phyloP scores from a whole-genome alignment of 768 basidiomycete genomes.

The Rhizopogon salebrosus region DNA sequence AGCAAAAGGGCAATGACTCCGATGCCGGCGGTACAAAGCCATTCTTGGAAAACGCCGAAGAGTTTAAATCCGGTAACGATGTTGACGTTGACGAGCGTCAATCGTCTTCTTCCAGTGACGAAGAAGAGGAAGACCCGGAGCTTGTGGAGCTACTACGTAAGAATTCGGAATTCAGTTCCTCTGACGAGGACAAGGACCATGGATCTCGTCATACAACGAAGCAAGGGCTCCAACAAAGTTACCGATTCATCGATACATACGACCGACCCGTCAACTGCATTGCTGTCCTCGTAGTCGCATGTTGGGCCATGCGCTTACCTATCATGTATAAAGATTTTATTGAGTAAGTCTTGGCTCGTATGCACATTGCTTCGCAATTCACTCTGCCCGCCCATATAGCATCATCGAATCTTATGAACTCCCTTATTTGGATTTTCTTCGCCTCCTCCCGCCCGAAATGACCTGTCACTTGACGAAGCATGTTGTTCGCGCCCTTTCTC shows the following conservation, averaged over 20 bases:
- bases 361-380: not conserved
- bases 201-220: constrained; percentile 1
- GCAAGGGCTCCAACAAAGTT: constrained; percentile 1
- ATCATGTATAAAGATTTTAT: constrained; percentile 72
- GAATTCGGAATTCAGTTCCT: constrained; percentile 29
- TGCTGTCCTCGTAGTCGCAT: constrained; percentile 66
- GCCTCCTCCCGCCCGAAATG: constrained; percentile 57
- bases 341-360: constrained; percentile 39
- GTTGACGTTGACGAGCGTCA: constrained; percentile 5
- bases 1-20: constrained; percentile 21
- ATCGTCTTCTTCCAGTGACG: constrained; percentile 11
- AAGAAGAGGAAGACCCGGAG: constrained; percentile 29
- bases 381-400: constrained; percentile 33
- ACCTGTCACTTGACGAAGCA: constrained; percentile 69
- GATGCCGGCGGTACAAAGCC: constrained; percentile 5
- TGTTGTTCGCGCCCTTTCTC: constrained; percentile 60
- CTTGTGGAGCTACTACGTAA: constrained; percentile 35
- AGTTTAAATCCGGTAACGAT: constrained; percentile 12
- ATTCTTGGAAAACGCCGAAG: constrained; percentile 1
- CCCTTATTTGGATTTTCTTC: constrained; percentile 74
- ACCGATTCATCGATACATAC: constrained; percentile 22
- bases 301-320: constrained; percentile 78
- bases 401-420: constrained; percentile 70
- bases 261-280: constrained; percentile 48
- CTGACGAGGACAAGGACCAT: constrained; percentile 10